Conservation (phyloP, 2,329 filamentous ascomycete species). For the Ophiocordyceps unilateralis region DNA sequence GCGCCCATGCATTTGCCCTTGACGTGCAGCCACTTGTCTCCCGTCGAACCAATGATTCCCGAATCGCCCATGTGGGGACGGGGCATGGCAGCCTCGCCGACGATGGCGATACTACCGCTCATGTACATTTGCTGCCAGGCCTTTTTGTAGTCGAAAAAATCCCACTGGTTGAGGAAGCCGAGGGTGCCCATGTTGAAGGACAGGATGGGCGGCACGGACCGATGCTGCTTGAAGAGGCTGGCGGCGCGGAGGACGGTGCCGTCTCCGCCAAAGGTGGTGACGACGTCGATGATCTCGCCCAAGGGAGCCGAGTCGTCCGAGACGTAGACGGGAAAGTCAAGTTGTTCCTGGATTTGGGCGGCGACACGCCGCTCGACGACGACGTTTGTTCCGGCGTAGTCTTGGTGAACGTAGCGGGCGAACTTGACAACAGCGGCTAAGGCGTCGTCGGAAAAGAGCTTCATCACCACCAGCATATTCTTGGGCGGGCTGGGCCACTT, state of each 20-base stretch:
- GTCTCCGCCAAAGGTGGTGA: constrained; percentile 82
- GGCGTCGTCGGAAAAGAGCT: constrained; percentile 37
- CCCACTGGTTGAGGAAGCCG: constrained; percentile 93
- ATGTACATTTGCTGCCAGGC: constrained; percentile 90
- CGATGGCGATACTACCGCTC: constrained; percentile 39
- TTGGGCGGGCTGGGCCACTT: constrained; percentile 36
- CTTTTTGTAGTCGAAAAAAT: constrained; percentile 79
- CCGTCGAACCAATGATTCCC: constrained; percentile 7
- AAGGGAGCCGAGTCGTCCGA: constrained; percentile 33
- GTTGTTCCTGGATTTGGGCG: constrained; percentile 46
- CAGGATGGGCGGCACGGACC: constrained; percentile 73
- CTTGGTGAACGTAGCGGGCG: constrained; percentile 55
- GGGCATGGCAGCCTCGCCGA: constrained; percentile 24
- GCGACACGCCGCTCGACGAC: constrained; percentile 71
- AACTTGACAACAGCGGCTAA: constrained; percentile 35
- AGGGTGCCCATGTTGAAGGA: constrained; percentile 95
- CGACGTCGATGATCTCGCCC: constrained; percentile 69
- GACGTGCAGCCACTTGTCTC: constrained; percentile 49
- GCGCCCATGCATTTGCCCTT: constrained; percentile 69
- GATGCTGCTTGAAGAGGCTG: constrained; percentile 54
- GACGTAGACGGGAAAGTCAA: constrained; percentile 61
- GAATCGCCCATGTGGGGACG: constrained; percentile 8
- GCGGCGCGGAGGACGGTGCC: constrained; percentile 20
- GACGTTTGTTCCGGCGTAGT: constrained; percentile 67
- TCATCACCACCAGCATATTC: constrained; percentile 41